Base-by-base conservation (phyloP, 352 stramenopile species). In the Globisporangium emineosum region DNA sequence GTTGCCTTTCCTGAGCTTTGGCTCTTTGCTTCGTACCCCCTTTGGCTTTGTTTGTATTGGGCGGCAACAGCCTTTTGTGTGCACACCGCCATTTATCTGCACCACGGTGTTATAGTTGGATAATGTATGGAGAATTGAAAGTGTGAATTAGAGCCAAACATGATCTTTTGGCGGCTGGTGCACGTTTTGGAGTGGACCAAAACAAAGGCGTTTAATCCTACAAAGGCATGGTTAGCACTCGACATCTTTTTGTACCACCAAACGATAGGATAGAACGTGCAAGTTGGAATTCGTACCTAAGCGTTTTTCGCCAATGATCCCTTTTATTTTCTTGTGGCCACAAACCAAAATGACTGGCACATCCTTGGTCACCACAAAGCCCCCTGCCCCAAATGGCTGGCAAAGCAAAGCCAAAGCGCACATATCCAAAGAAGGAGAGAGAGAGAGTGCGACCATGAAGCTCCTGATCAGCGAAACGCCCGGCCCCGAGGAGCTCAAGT, bases 401-500 rank as follows among this genome's bases (percentile, higher is more conserved):
- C n/a, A n/a, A n/a, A n/a, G n/a, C n/a, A n/a, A n/a, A n/a, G n/a
- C n/a, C n/a, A n/a, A n/a, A 32, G 12, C 40, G 19, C 64, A 27
- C 64, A 62, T 32, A 59, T 30, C 13, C 47, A 27, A 51, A 60
- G 43, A 33, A n/a, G 23, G 29, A 32, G 32, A 49, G 49, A 61
- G 53, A 53, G 27, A 61, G 33, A 19, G 59, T 8, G 25, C 42
- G 13, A 30, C 13, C 25, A 91, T 86, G 78, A 76, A 89, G 81
- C 81, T 92, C 56, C 67, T 88, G 66, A 81, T 90, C 67, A 78
- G 73, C 71, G 77, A 85, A 57, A 72, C 75, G 62, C 76, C 75
- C 13, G 73, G 80, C 66, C 62, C 77, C 62, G 83, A 90, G 65
- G 86, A 91, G 73, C 81, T 91, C 75, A 94, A 94, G 72, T 94